Evolutionary conservation across 2,329 filamentous ascomycete species (phyloP), one percentile per base, ranked within the genome.

Genomic region (Fusarium bactridioides): DNA sequence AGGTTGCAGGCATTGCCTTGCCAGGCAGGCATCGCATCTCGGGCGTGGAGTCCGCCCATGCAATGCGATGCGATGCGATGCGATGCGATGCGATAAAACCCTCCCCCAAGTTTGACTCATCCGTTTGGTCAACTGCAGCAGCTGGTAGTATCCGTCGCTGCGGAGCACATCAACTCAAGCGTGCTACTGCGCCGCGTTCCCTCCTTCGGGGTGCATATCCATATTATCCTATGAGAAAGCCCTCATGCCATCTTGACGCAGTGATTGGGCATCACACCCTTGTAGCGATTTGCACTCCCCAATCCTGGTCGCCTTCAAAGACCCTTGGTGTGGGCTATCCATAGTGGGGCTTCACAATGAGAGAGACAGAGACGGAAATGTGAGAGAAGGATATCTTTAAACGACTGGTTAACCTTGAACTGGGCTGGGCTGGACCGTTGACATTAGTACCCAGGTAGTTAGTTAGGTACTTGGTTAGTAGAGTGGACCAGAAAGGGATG

Each of bases 101-200:
- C 53, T 56, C 41, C 31, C 38, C 47, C 48, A 19, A 59, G 55
- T 62, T 74, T 65, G 67, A 76, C 54, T 76, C 75, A 74, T 75
- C 71, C 65, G 65, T 64, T 70, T 77, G 75, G 74, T 55, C 63
- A 61, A 10, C 33, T 54, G 50, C 19, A 9, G 33, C 50, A n/a
- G 31, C 48, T 51, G 29, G 31, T 33, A 38, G 23, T 38, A 21
- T 27, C 33, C 13, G 31, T 53, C 19, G 61, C 45, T 67, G 73
- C 70, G 74, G 75, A 73, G 67, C 71, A 58, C 67, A 35, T 54
- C 38, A 59, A 64, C 57, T 57, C 40, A 68, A 56, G 64, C 38
- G 61, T 64, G 68, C 72, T 54, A 79, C 81, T 84, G 83, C 84
- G 83, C 83, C 83, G 82, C 84, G 78, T 81, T 83, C 80, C 80